A percentile compares a stretch with the other conserved stretches of the same genome.
These are phyloP conservation scores for Takakia lepidozioides DNA, from an alignment of 225 moss, liverwort and hornwort genomes.

Conservation along the genomic window DNA sequence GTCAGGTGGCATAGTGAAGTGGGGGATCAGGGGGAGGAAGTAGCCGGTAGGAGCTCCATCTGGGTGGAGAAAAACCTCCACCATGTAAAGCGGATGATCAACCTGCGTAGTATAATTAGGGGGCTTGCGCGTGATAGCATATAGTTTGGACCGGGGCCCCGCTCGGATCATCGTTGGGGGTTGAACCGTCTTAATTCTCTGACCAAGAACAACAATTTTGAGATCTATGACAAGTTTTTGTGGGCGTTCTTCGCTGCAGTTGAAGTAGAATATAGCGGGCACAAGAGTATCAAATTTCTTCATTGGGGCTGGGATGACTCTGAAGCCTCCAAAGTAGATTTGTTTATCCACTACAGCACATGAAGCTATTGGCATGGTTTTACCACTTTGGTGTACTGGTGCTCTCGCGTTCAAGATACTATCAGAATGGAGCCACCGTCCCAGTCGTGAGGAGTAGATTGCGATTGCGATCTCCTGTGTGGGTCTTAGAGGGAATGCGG, in stretches of 20 bases:
- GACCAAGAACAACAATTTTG: not conserved
- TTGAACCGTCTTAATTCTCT: too few species aligned
- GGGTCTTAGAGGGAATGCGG: not conserved
- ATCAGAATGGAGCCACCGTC: not conserved
- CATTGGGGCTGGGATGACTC: not conserved
- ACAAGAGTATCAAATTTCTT: not conserved
- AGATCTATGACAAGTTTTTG: not conserved
- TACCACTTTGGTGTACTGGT: not conserved
- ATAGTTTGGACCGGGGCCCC: too few species aligned
- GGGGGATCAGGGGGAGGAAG: too few species aligned
- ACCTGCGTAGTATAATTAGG: too few species aligned
- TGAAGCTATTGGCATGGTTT: too few species aligned
- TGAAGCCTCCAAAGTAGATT: not conserved
- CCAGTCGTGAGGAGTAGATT: not conserved
- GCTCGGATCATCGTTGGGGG: too few species aligned
- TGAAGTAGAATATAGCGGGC: constrained; percentile 6
- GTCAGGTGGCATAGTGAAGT: too few species aligned
- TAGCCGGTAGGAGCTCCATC: too few species aligned
- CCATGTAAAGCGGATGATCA: too few species aligned
- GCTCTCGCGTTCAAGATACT: not conserved
- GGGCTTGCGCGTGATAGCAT: too few species aligned
- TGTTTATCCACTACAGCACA: not conserved
- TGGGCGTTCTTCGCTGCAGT: not conserved
- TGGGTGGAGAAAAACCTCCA: too few species aligned
- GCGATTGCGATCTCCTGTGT: not conserved